Conservation (phyloP, 2,329 filamentous ascomycete species). For the Diaporthe longicolla region DNA sequence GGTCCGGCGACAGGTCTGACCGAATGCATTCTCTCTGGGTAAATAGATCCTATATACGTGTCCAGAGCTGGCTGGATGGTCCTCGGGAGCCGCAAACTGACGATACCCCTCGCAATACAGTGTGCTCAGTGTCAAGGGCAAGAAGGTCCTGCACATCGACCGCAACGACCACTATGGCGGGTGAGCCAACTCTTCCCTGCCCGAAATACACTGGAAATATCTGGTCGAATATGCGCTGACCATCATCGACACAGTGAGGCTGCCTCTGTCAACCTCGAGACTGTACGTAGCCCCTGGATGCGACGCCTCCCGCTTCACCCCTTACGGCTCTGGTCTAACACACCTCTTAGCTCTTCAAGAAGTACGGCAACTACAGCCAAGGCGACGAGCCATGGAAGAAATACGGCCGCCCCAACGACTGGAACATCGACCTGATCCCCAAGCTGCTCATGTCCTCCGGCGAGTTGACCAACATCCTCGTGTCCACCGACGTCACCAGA, state of each 20-base stretch:
- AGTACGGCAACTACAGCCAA: constrained; percentile 85
- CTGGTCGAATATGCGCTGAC: constrained; percentile 21
- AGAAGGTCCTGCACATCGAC: constrained; percentile 99
- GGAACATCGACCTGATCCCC: constrained; percentile 98
- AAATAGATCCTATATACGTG: constrained; percentile 50
- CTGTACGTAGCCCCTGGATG: constrained; percentile 67
- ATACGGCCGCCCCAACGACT: constrained; percentile 96
- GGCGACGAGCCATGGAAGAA: constrained; percentile 97
- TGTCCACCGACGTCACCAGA: constrained; percentile 91
- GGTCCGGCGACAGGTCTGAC: constrained; percentile 79
- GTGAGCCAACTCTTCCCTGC: constrained; percentile 67
- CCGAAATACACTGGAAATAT: background rate
- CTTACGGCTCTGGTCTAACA: constrained; percentile 38
- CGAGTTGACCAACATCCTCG: constrained; percentile 98
- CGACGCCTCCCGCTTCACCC: constrained; percentile 27
- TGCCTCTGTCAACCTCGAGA: constrained; percentile 96
- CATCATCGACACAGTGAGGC: constrained; percentile 76
- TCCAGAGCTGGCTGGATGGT: background rate
- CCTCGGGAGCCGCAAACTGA: constrained; percentile 20
- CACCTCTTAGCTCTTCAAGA: constrained; percentile 86
- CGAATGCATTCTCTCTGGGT: constrained; percentile 99
- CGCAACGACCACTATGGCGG: constrained; percentile 98
- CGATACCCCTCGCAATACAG: constrained; percentile 58
- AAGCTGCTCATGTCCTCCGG: constrained; percentile 99
- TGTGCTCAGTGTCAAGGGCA: constrained; percentile 97